Evolutionary conservation across 176 grass and related monocot genomes (phyloP).

Genomic region (Aegilops tauschii): DNA sequence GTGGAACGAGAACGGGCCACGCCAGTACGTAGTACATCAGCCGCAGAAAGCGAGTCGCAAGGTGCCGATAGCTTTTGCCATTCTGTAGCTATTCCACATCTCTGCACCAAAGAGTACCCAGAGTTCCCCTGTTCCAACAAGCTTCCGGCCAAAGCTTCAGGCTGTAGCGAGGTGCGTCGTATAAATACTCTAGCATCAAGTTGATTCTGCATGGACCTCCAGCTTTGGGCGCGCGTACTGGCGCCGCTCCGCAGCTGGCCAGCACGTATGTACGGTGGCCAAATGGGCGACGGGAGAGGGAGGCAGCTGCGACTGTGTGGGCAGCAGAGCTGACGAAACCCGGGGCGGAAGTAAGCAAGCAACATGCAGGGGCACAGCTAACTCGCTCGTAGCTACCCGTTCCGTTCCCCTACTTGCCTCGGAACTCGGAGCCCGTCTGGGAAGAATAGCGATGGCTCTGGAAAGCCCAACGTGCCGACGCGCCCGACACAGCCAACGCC

Average conservation of each 20-base stretch:
- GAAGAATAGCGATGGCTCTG: not conserved
- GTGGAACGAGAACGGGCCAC: not conserved
- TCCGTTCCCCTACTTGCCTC: not conserved
- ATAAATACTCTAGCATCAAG: not conserved
- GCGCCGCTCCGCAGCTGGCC: not conserved
- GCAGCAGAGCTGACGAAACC: constrained; percentile 27
- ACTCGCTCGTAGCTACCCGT: not conserved
- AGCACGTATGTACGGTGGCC: not conserved
- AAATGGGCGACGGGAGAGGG: not conserved
- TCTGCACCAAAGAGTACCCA: not conserved
- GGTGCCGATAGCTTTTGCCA: not conserved
- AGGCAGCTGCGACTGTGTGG: constrained; percentile 1
- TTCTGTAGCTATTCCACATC: not conserved
- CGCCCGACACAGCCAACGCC: constrained; percentile 37
- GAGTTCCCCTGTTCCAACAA: not conserved
- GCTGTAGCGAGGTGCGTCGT: not conserved
- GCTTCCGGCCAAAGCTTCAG: not conserved
- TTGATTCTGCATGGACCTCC: not conserved
- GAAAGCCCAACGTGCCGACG: constrained; percentile 41
- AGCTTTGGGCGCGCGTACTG: not conserved
- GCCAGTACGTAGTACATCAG: not conserved
- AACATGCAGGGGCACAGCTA: constrained; percentile 2
- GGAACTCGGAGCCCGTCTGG: constrained; percentile 32
- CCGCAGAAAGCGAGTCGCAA: not conserved
- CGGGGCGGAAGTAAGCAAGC: constrained; percentile 24